Evolutionary conservation across 306 rosid genomes (phyloP), one percentile per base, ranked within the genome.

Genomic region (Echinosophora koreensis): DNA sequence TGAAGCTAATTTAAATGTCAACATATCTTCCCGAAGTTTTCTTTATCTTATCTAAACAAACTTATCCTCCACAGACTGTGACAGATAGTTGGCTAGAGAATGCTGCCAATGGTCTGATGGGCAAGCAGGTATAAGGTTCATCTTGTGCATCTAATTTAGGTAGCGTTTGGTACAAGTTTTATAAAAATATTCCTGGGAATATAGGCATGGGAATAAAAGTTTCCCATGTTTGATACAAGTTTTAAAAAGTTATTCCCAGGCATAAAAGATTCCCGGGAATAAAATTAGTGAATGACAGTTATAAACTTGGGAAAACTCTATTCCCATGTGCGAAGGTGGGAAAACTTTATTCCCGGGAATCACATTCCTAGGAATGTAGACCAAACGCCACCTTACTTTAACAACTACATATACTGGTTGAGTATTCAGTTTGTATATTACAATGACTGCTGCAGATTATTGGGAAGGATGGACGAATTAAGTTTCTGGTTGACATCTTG

Each of bases 31-130:
- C 13, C n/a, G 2, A 73, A 69, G 57, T 73, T 32, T 18, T 39
- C 22, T 66, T 15, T 16, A 64, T 44, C 8, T 44, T 51, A 52
- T 78, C 30, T 55, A 46, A 78, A 57, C 57, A 64, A 10, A 10
- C 68, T 64, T 42, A 39, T 73, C 72, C 49, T 79, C 51, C 75
- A 39, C 83, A 95, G 98, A 82, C 80, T 61, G 97, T 87, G 86
- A 95, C 98, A 2, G 97, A 92, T 82, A 92, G 97, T 84, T 94
- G 97, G 97, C 47, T 95, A 50, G 98, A 95, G 90, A 92, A 95
- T 82, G 98, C 97, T 34, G 97, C 90, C 60, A 95, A 92, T 80
- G 97, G 98, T 39, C 91, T 92, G 54, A 92, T 88, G 97, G 98
- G 98, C 12, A 86, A 77, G 77, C 97, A 95, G 94, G 97, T 90